These are phyloP conservation scores for Pythium insidiosum DNA, from an alignment of 352 stramenopile species.

Conservation along the genomic window DNA sequence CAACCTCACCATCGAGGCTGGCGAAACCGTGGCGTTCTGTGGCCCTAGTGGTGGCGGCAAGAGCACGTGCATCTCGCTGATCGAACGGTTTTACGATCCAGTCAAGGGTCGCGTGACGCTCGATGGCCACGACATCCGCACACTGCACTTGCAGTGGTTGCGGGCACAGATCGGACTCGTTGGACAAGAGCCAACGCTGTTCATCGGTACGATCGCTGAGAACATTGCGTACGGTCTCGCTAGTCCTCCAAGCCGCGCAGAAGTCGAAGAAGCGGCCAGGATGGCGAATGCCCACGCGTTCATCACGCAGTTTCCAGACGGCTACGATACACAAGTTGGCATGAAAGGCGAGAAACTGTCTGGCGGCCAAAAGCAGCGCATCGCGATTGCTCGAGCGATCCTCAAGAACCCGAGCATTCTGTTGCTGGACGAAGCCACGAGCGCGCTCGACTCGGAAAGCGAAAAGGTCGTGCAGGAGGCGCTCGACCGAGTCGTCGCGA, in stretches of 20 bases:
- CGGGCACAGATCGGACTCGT: constrained; percentile 45
- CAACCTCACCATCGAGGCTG: constrained; percentile 62
- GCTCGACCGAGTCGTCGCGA: constrained; percentile 49
- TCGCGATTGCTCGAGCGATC: constrained; percentile 91
- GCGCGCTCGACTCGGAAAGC: constrained; percentile 71
- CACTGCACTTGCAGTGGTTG: constrained; percentile 48
- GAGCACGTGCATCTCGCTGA: constrained; percentile 9
- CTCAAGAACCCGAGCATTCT: constrained; percentile 83
- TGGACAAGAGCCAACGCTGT: constrained; percentile 41
- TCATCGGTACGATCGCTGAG: constrained; percentile 51
- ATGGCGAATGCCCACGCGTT: constrained; percentile 93
- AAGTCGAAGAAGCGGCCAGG: constrained; percentile 83
- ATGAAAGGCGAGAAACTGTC: constrained; percentile 85
- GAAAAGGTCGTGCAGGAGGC: constrained; percentile 81
- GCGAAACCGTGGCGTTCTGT: constrained; percentile 40
- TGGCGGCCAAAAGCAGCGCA: constrained; percentile 63
- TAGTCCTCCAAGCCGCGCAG: constrained; percentile 29
- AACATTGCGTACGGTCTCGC: constrained; percentile 59
- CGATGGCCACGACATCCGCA: constrained; percentile 54
- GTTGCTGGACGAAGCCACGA: constrained; percentile 90
- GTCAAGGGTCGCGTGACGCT: constrained; percentile 41
- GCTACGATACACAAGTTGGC: constrained; percentile 90
- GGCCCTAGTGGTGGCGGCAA: not conserved
- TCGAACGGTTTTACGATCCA: constrained; percentile 69
- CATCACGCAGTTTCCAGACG: constrained; percentile 84